Percentiles rank a stretch among this genome's conserved stretches.
Conservation (phyloP, 2,329 filamentous ascomycete genomes). For the Canariomyces notabilis region DNA sequence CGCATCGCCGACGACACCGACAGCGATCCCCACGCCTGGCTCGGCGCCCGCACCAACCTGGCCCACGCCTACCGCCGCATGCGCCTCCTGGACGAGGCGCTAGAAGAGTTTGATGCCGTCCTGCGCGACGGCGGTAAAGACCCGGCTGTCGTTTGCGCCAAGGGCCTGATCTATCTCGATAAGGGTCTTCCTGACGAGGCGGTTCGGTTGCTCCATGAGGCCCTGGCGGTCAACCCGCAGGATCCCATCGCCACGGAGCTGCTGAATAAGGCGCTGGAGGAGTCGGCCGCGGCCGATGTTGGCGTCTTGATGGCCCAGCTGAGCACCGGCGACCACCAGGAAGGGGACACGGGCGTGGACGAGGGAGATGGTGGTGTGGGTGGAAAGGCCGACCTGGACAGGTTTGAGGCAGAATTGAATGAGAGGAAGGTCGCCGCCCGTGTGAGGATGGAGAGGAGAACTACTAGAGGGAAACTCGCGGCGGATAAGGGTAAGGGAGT, state of each 20-base stretch:
- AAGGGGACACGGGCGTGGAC: conserved; percentile 22
- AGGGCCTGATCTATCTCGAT: conserved; percentile 80
- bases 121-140: conserved; percentile 77
- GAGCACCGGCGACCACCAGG: conserved; percentile 9
- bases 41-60: conserved; percentile 81
- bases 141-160: conserved; percentile 70
- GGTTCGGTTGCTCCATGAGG: conserved; percentile 77
- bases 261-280: conserved; percentile 64
- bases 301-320: conserved; percentile 13
- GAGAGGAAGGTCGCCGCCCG: conserved; percentile 42
- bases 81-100: conserved; percentile 62
- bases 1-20: conserved; percentile 74
- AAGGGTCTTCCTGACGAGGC: conserved; percentile 70
- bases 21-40: conserved; percentile 74
- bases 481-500: conserved; percentile 36
- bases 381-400: conserved; percentile 36
- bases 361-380: conserved; percentile 34
- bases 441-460: conserved; percentile 28
- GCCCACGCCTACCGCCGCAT: conserved; percentile 79
- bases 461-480: conserved; percentile 7
- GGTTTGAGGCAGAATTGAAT: conserved; percentile 50
- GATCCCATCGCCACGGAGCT: conserved; percentile 78
- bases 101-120: conserved; percentile 82
- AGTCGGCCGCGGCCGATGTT: conserved; percentile 45
- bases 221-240: conserved; percentile 71